A percentile compares a stretch with the other conserved stretches of the same genome.
Conservation (phyloP, 2,329 filamentous ascomycete genomes). For the Akanthomyces muscarius region DNA sequence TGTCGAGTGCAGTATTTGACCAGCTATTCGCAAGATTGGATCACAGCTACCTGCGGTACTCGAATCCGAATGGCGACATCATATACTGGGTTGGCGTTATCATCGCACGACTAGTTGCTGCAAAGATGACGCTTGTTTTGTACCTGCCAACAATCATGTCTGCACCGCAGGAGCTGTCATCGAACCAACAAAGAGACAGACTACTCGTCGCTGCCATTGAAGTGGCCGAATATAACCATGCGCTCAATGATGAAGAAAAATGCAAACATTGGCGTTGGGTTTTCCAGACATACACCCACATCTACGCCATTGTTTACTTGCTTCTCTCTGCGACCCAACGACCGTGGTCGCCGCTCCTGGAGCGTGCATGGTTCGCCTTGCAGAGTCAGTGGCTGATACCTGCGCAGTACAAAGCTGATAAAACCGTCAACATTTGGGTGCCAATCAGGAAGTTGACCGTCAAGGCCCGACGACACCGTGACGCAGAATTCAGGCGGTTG, state of each 20-base stretch:
- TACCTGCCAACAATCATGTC: constrained; percentile 50
- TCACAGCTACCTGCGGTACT: constrained; percentile 39
- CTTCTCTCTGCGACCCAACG: constrained; percentile 47
- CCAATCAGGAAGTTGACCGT: constrained; percentile 38
- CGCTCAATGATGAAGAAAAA: constrained; percentile 46
- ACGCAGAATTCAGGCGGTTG: constrained; percentile 33
- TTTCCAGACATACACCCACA: constrained; percentile 56
- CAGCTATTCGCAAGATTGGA: constrained; percentile 43
- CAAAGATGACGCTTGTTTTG: constrained; percentile 52
- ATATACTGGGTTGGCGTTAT: constrained; percentile 36
- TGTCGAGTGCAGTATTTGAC: constrained; percentile 42
- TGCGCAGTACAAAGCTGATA: constrained; percentile 25
- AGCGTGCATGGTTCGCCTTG: constrained; percentile 45
- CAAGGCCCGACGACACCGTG: constrained; percentile 35
- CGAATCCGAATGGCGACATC: constrained; percentile 29
- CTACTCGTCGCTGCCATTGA: constrained; percentile 50
- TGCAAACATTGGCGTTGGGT: constrained; percentile 54
- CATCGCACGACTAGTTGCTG: constrained; percentile 44
- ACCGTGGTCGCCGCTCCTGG: constrained; percentile 42
- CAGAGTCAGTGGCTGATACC: constrained; percentile 43
- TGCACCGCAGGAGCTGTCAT: constrained; percentile 32
- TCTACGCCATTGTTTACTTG: constrained; percentile 55
- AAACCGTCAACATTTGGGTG: constrained; percentile 35
- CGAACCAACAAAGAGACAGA: constrained; percentile 38
- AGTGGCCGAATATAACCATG: constrained; percentile 52